Conservation (phyloP, 257 asterid genomes). For the Leonotis leonurus region DNA sequence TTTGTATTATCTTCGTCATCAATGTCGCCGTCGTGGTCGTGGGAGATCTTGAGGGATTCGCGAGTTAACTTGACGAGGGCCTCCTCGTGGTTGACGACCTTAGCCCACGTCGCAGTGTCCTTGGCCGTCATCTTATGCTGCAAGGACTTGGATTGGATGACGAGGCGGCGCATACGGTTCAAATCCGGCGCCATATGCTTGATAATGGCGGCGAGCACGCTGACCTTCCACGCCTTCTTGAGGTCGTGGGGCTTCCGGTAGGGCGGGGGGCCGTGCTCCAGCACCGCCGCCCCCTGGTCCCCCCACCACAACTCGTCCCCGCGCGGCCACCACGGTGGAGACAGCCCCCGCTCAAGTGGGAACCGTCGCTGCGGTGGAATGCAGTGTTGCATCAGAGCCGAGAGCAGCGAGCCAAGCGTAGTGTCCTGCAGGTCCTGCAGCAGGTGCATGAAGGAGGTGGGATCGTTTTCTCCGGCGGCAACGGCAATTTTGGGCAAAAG, state of each 20-base stretch:
- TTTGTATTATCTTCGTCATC: not conserved
- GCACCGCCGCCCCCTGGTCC: conserved; percentile 39
- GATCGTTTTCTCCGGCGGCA: conserved; percentile 1
- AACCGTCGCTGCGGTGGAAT: conserved; percentile 57
- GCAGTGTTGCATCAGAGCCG: conserved; percentile 63
- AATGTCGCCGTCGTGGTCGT: not conserved
- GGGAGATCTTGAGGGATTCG: conserved; percentile 26
- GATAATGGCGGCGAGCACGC: conserved; percentile 47
- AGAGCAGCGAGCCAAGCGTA: conserved; percentile 55
- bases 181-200: conserved; percentile 49
- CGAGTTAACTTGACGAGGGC: conserved; percentile 19
- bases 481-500: conserved; percentile 31
- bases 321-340: conserved; percentile 80
- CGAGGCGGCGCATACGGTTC: conserved; percentile 33
- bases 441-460: conserved; percentile 28
- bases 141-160: conserved; percentile 47
- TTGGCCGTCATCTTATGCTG: conserved; percentile 62
- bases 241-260: conserved; percentile 61
- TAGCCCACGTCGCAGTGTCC: conserved; percentile 44
- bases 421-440: conserved; percentile 54
- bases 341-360: conserved; percentile 44
- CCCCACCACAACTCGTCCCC: conserved; percentile 69
- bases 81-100: conserved; percentile 46
- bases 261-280: conserved; percentile 47
- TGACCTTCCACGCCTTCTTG: conserved; percentile 55